Evolutionary conservation across 129 eudicot species (phyloP), one percentile per base, ranked within the genome.

Genomic region (Heracleum sosnowskyi): DNA sequence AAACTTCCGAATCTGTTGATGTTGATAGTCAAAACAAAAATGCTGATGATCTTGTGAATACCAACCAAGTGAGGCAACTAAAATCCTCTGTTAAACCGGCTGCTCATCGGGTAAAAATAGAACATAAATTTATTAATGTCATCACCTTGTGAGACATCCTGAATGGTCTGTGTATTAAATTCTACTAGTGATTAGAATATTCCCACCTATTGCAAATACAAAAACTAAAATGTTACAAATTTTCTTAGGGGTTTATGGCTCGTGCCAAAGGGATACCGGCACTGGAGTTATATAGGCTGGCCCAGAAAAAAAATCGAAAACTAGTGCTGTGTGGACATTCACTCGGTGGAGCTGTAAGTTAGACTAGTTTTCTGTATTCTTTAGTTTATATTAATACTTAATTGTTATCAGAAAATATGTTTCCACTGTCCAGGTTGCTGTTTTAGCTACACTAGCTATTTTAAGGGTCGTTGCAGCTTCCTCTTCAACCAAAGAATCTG

Each of bases 221-320:
- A 42, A 40, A 44, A 44, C 74, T 29, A n/a, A 20, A 82, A 46
- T 40, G 66, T 28, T 80, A 76, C 34, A 47, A 71, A 13, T 40
- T 11, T 78, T 42, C 46, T 11, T 51, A 96, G 99, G 99, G 99
- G 24, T 96, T 96, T 79, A 96, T 96, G 99, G 91, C 95, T 51
- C 97, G 99, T 82, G 99, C 99, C 70, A 96, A 96, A 92, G 99
- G 99, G 80, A 96, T 96, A 80, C 99, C 99, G 73, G 97, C 97
- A 77, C 80, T 96, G 83, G 99, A 96, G 82, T 82, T 96, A 79
- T 96, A 96, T 81, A 96, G 91, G 85, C 91, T 96, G 76, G 99
- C 99, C 78, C 99, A 96, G 84, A 96, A 90, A 71, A 96, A 96
- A 89, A 92, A 87, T 70, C 85, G 97, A 28, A 96, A 90, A 77